Conservation (phyloP, 1,284 basidiomycete genomes). For the Sporisorium graminicola region DNA sequence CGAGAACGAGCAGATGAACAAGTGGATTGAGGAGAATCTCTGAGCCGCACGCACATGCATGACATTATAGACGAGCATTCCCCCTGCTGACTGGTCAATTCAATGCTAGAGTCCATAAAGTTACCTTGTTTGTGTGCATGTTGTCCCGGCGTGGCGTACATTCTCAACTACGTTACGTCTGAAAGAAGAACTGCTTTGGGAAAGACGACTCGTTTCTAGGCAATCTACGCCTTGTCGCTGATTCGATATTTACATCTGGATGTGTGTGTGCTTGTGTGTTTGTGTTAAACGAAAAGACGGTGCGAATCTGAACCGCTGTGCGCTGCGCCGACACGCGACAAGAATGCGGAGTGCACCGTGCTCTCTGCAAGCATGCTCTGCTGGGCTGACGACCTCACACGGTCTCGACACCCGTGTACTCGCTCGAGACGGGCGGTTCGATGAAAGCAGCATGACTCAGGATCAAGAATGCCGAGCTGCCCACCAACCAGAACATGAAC, state of each 20-base stretch:
- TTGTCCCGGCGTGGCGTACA: not conserved
- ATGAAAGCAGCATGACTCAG: slow-evolving; percentile 83
- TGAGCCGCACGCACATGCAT: not conserved
- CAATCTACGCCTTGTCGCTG: not conserved
- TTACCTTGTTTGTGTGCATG: not conserved
- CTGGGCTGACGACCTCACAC: not conserved
- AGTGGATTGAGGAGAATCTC: slow-evolving; percentile 14
- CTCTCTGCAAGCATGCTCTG: not conserved
- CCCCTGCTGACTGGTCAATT: not conserved
- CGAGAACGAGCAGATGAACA: slow-evolving; percentile 22
- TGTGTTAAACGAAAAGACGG: not conserved
- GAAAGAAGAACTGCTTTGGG: not conserved
- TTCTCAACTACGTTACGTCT: too few species aligned
- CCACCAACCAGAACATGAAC: slow-evolving; percentile 70
- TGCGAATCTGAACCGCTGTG: not conserved
- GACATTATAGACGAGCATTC: too few species aligned
- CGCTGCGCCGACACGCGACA: not conserved
- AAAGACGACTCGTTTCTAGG: not conserved
- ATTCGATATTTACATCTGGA: not conserved
- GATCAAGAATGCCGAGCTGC: slow-evolving; percentile 71
- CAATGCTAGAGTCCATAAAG: not conserved
- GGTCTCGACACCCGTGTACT: slow-evolving; percentile 80
- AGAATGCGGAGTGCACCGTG: not conserved
- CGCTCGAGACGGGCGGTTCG: slow-evolving; percentile 89
- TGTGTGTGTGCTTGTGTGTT: not conserved